Conservation (phyloP, 108 stramenopile genomes). For the Nitzschia inconspicua region DNA sequence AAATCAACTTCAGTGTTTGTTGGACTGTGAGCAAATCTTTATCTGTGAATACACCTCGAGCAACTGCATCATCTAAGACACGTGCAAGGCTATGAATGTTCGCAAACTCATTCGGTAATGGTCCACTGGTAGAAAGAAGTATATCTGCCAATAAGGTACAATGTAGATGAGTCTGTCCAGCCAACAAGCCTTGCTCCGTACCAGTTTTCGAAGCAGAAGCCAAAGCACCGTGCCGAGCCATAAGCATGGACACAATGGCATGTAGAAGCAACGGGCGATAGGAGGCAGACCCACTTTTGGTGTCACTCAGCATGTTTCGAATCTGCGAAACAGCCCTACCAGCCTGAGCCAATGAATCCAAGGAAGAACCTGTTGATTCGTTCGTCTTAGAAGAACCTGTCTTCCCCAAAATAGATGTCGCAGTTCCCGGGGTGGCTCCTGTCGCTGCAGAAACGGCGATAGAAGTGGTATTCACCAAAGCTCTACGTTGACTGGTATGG, state of each 20-base stretch:
- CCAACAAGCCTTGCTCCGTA: slow-evolving; percentile 22
- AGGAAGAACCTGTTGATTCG: background rate
- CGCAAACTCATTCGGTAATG: slow-evolving; percentile 72
- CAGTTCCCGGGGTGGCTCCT: background rate
- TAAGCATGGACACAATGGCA: slow-evolving; percentile 71
- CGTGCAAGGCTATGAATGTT: slow-evolving; percentile 62
- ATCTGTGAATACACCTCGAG: slow-evolving; percentile 61
- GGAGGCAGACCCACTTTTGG: slow-evolving; percentile 39
- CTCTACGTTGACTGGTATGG: slow-evolving; percentile 60
- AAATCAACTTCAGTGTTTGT: slow-evolving; percentile 54
- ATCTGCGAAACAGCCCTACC: slow-evolving; percentile 45
- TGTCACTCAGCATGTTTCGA: slow-evolving; percentile 33
- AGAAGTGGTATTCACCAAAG: slow-evolving; percentile 19
- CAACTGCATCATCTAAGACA: slow-evolving; percentile 65
- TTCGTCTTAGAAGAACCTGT: background rate
- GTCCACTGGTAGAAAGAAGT: slow-evolving; percentile 61
- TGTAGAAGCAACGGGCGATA: slow-evolving; percentile 75
- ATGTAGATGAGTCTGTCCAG: slow-evolving; percentile 56
- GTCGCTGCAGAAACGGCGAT: slow-evolving; percentile 30
- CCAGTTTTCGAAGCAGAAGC: slow-evolving; percentile 11
- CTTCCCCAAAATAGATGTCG: slow-evolving; percentile 1
- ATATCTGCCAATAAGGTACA: slow-evolving; percentile 80
- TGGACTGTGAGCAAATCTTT: slow-evolving; percentile 63
- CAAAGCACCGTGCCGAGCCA: slow-evolving; percentile 60
- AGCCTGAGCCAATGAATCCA: slow-evolving; percentile 5